Percentiles rank a stretch among this genome's conserved stretches.
Evolutionary conservation across 805 yeast genomes (phyloP).

Genomic region (Suhomyces xylopsoci): DNA sequence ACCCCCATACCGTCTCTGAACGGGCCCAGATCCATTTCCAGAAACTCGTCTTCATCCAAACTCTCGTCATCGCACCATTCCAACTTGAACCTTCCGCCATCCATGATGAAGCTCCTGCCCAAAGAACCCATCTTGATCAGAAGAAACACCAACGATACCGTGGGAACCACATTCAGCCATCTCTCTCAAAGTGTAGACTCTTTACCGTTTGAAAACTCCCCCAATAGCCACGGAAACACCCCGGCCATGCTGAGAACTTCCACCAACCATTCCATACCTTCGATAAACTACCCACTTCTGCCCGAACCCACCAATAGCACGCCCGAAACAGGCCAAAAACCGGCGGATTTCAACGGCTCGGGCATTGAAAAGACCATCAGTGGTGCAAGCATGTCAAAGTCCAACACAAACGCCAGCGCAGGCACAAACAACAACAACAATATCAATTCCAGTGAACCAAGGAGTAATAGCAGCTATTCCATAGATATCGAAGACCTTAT

Average conservation of each 20-base stretch:
- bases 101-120: constrained; percentile 69
- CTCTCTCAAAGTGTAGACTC: constrained; percentile 10
- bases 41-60: constrained; percentile 8
- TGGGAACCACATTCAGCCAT: constrained; percentile 5
- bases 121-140: constrained; percentile 68
- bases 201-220: constrained; percentile 7
- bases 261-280: constrained; percentile 21
- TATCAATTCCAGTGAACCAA: not conserved
- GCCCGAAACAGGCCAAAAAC: not conserved
- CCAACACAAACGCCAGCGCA: not conserved
- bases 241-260: constrained; percentile 17
- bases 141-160: constrained; percentile 43
- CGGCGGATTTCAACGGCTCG: constrained; percentile 18
- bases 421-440: not conserved
- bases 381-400: not conserved
- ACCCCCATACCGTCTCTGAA: constrained; percentile 3
- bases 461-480: constrained; percentile 4
- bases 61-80: constrained; percentile 11
- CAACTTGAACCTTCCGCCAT: constrained; percentile 50
- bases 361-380: constrained; percentile 1
- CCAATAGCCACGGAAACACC: constrained; percentile 15
- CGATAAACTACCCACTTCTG: constrained; percentile 16
- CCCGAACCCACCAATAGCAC: constrained; percentile 16
- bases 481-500: constrained; percentile 81
- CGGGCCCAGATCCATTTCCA: constrained; percentile 4